Evolutionary conservation across 805 yeast species (phyloP), one percentile per base, ranked within the genome.

Genomic region (Jamesozyma lodderae): DNA sequence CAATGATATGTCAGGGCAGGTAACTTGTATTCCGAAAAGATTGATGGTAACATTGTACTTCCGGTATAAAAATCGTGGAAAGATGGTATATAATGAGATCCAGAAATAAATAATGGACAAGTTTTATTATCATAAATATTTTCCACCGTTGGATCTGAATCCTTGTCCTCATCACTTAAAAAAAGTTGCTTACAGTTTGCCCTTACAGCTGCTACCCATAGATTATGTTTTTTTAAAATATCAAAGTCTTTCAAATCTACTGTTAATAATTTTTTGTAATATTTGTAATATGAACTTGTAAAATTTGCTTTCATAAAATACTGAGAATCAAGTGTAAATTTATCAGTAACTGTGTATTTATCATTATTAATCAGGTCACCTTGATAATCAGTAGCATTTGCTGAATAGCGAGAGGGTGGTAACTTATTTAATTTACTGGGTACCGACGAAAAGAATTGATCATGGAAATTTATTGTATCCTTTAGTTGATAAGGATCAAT

Each of bases 1-100:
- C 70, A 53, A 43, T 74, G 76, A 45, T 69, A 68, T 0, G 62
- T 49, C 15, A 72, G 45, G 0, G 70, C 55, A 4, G 76, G 73
- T 1, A 69, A 37, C n/a, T 63, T 61, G 5, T 44, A 50, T 22
- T 57, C 62, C 2, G 73, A 65, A 36, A 72, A 56, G 0, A 67
- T 33, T 0, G 60, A 54, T 4, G 56, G 51, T 11, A 52, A 41
- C 5, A 43, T 41, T 1, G 57, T 45, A 20, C 55, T 41, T 10
- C 64, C 60, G 10, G 48, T 45, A 37, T 47, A 52, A 1, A 47
- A 35, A 37, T 55, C 59, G 36, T 48, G 45, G 13, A 45, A 42
- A 19, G 42, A 38, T 2, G 55, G 50, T 8, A 54, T 44, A 33
- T 51, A 50, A 20, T 48, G 50, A 10, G 44, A 33, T 13, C 55